Percentiles rank a stretch among this genome's conserved stretches.
These are phyloP conservation scores for Dactylellina cionopaga DNA, from an alignment of 2,329 filamentous ascomycete species.

Conservation along the genomic window DNA sequence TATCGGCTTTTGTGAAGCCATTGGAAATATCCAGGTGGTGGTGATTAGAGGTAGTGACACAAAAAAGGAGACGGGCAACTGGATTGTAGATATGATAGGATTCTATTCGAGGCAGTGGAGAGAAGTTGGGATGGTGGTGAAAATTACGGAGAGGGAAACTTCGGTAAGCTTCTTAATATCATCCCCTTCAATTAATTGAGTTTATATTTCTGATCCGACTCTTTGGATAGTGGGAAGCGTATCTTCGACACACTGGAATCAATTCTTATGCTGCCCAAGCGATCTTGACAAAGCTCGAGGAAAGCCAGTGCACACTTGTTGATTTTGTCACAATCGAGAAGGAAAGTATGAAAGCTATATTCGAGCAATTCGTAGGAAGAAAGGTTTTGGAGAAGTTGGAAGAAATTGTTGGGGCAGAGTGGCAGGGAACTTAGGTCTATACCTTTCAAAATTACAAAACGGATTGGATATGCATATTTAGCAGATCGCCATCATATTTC, in stretches of 20 bases:
- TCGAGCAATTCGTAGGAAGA: slow-evolving; percentile 33
- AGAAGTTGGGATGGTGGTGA: slow-evolving; percentile 4
- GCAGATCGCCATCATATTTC: too few relatives aligned
- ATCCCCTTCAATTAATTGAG: too few relatives aligned
- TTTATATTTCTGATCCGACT: background rate
- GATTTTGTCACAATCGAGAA: slow-evolving; percentile 44
- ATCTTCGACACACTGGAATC: slow-evolving; percentile 40
- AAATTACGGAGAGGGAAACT: slow-evolving; percentile 14
- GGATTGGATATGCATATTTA: too few relatives aligned
- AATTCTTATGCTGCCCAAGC: slow-evolving; percentile 43
- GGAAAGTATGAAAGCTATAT: slow-evolving; percentile 32
- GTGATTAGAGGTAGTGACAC: background rate
- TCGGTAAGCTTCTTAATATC: slow-evolving; percentile 1
- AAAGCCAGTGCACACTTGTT: slow-evolving; percentile 28
- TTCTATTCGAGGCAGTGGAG: slow-evolving; percentile 14
- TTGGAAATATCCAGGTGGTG: slow-evolving; percentile 15
- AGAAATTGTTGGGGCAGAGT: slow-evolving; percentile 15
- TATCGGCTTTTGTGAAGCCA: slow-evolving; percentile 25
- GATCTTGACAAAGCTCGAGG: slow-evolving; percentile 24
- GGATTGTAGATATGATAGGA: slow-evolving; percentile 23
- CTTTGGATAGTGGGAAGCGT: slow-evolving; percentile 38
- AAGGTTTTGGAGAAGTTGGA: slow-evolving; percentile 33
- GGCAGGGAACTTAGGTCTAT: slow-evolving; percentile 3
- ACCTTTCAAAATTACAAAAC: too few relatives aligned
- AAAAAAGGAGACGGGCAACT: background rate